phyloP scores from a whole-genome alignment of 176 grass and related monocot species.

The Guadua angustifolia region DNA sequence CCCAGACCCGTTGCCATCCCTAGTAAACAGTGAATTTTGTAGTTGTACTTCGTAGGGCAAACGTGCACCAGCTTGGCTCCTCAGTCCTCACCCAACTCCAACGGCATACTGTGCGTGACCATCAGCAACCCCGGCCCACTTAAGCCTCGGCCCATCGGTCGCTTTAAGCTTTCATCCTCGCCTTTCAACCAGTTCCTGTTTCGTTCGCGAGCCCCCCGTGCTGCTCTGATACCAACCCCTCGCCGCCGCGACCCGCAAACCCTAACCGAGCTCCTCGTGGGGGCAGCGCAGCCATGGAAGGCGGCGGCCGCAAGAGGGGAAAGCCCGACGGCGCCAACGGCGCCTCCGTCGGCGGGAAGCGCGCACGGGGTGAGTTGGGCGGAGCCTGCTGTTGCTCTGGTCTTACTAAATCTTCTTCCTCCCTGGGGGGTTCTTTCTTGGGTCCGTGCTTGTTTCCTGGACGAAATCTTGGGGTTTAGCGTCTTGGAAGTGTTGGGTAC shows the following conservation, averaged over 20 bases:
- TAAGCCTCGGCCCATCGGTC: background rate
- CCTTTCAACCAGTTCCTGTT: background rate
- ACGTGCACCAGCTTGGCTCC: no score
- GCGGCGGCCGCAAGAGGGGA: constrained; percentile 65
- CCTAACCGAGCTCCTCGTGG: constrained; percentile 19
- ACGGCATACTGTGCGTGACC: no score
- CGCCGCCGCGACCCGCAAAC: background rate
- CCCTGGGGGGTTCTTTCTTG: background rate
- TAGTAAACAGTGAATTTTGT: no score
- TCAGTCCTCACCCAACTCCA: no score
- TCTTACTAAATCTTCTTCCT: background rate
- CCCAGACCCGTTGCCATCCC: no score
- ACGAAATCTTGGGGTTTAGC: background rate
- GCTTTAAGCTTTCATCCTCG: background rate
- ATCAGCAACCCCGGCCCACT: no score
- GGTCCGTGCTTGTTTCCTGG: background rate
- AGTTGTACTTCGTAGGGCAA: no score
- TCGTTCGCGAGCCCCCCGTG: background rate
- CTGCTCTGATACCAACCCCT: background rate
- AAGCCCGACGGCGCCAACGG: constrained; percentile 45
- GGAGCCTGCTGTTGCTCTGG: background rate
- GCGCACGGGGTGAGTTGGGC: constrained; percentile 56
- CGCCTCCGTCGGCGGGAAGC: constrained; percentile 49
- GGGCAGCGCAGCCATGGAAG: constrained; percentile 49
- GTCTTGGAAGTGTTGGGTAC: background rate